Conservation (phyloP, 495 filamentous ascomycete species). For the Penicillium cinerascens region DNA sequence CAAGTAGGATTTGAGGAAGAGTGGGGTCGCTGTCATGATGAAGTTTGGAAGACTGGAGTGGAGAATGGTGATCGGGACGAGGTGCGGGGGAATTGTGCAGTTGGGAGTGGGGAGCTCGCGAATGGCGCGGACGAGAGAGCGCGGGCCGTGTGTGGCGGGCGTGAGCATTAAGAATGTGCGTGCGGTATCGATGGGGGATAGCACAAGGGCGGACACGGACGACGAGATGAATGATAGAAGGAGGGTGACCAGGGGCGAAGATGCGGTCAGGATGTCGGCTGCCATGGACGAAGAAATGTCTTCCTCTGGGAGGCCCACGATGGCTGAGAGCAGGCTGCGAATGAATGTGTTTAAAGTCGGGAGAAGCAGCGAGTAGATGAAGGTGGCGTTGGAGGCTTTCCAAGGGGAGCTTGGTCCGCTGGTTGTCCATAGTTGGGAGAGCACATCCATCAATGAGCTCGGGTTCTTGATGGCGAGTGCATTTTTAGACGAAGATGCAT, state of each 20-base stretch:
- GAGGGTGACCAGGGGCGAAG: constrained; percentile 69
- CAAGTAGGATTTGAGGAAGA: constrained; percentile 74
- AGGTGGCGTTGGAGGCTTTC: constrained; percentile 91
- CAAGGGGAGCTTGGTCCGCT: constrained; percentile 89
- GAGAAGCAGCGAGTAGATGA: constrained; percentile 79
- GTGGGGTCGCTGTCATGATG: constrained; percentile 72
- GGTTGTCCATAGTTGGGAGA: constrained; percentile 81
- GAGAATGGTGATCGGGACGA: constrained; percentile 80
- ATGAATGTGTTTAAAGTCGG: constrained; percentile 86
- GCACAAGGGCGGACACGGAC: constrained; percentile 70
- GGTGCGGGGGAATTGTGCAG: constrained; percentile 62
- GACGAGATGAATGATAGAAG: constrained; percentile 79
- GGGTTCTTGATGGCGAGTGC: constrained; percentile 64
- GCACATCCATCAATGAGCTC: constrained; percentile 71
- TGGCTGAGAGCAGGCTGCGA: constrained; percentile 73
- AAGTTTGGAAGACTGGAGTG: constrained; percentile 79
- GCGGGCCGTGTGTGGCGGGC: constrained; percentile 64
- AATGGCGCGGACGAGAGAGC: constrained; percentile 70
- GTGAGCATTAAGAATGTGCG: constrained; percentile 85
- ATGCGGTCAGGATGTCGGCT: constrained; percentile 62
- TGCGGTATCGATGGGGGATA: constrained; percentile 84
- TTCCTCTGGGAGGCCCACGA: constrained; percentile 79
- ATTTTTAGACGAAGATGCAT: constrained; percentile 46
- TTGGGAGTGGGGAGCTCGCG: constrained; percentile 66
- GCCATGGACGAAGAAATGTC: constrained; percentile 53